Base-by-base conservation (phyloP, 331 rosid genomes). In the Acacia pycnantha region DNA sequence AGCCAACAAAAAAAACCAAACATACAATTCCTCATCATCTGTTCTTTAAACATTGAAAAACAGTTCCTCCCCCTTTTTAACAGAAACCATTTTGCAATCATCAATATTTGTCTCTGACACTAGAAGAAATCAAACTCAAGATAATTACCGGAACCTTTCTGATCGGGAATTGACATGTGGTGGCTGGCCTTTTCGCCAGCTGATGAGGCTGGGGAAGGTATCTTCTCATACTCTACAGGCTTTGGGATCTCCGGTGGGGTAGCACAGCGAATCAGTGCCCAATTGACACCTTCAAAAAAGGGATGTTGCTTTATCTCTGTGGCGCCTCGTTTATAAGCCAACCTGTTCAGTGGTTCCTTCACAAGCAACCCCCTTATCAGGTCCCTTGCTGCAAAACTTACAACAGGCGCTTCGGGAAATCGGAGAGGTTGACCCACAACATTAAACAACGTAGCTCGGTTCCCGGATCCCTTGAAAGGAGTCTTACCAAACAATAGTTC, bases 11-110 rank as follows among this genome's bases (percentile, higher is more conserved):
- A 83, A 83, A 69, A 82, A 75, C 81, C 41, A 86, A 92, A 82
- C 95, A 87, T 90, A 90, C 90, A 87, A 82, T 88, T 22, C 87
- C 89, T 87, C 90, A 84, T 81, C 85, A 81, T 83, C 82, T 69
- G 89, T 77, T 88, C 85, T 87, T 86, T 83, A 82, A 86, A 81
- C 84, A 78, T 84, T 85, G 88, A 85, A 85, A 85, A 88, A 86
- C 84, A 83, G 89, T 85, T 84, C 87, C 84, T 26, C 61, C 86
- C 82, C 83, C 33, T 4, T 58, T 56, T 53, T 19, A 18, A 88
- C 71, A 77, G 83, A 86, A 83, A 86, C 87, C 90, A 59, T 85
- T 83, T 21, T 87, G 82, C 74, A 86, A 81, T 85, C 86, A 82
- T 85, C 85, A 35, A 79, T 68, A 84, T n/a, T 66, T 35, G n/a